These are phyloP conservation scores for Argentina anserina DNA, from an alignment of 306 rosid species.

Conservation along the genomic window DNA sequence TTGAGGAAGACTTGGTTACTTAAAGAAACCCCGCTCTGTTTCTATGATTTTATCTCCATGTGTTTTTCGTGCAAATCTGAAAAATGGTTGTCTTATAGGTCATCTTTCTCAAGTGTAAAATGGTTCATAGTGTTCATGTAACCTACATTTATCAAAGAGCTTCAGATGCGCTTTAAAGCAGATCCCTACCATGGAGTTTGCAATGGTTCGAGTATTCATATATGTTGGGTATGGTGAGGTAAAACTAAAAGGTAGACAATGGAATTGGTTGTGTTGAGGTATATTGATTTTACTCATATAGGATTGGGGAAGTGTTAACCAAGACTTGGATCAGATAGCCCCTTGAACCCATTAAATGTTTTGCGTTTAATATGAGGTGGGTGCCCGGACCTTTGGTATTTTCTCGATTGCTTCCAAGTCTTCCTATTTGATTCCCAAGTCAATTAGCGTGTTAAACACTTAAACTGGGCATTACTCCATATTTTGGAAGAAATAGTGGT, in stretches of 20 bases:
- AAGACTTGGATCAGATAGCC: background rate
- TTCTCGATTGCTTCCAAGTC: background rate
- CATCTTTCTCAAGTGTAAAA: background rate
- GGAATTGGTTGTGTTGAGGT: background rate
- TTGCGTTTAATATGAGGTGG: too few relatives aligned
- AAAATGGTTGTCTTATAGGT: background rate
- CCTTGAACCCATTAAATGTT: too few relatives aligned
- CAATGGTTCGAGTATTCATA: background rate
- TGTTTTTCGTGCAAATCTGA: background rate
- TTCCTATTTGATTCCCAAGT: slow-evolving; percentile 22
- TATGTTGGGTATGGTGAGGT: too few relatives aligned
- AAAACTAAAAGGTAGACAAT: too few relatives aligned
- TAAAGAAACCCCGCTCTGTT: background rate
- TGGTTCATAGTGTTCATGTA: background rate
- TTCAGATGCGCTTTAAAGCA: background rate
- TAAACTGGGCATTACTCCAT: background rate
- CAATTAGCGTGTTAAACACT: slow-evolving; percentile 23
- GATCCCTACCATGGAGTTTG: too few relatives aligned
- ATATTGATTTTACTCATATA: too few relatives aligned
- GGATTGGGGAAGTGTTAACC: background rate
- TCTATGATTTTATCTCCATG: background rate
- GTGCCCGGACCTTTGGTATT: background rate
- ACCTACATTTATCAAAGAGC: background rate
- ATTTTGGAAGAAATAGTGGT: background rate
- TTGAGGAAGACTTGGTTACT: slow-evolving; percentile 18